Evolutionary conservation across 2,329 filamentous ascomycete genomes (phyloP).

Genomic region (Fusarium annulatum): DNA sequence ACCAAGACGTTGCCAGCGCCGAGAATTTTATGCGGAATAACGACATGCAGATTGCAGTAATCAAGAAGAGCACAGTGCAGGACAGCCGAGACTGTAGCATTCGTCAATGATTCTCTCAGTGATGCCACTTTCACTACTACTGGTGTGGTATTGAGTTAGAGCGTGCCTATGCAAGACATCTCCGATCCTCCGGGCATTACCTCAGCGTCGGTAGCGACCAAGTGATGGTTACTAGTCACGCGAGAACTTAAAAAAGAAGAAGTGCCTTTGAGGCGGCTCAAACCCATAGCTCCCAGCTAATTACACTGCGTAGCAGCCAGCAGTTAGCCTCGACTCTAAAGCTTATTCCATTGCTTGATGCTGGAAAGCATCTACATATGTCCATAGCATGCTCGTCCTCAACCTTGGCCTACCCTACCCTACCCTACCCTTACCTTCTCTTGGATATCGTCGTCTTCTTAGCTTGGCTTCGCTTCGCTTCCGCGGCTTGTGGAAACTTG

Average conservation of each 20-base stretch:
- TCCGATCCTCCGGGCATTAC: not conserved
- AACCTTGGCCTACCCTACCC: not conserved
- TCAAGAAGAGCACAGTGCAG: not conserved
- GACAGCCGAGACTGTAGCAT: not conserved
- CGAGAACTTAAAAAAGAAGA: not conserved
- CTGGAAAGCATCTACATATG: not conserved
- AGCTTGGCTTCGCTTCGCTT: not conserved
- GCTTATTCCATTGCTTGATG: not conserved
- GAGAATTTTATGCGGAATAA: not conserved
- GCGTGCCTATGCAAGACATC: not conserved
- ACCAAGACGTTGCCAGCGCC: not conserved
- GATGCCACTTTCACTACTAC: not conserved
- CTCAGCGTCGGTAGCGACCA: not conserved
- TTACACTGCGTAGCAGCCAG: not conserved
- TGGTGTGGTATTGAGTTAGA: not conserved
- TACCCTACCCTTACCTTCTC: too few relatives aligned
- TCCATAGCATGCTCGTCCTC: not conserved
- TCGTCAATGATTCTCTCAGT: not conserved
- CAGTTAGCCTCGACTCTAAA: not conserved
- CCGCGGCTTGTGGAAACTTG: slow-evolving; percentile 2
- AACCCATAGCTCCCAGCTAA: not conserved
- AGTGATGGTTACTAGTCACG: slow-evolving; percentile 1
- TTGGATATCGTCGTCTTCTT: not conserved
- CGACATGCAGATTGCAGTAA: not conserved
- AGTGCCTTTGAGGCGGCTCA: not conserved